Conservation (phyloP, 257 asterid species). For the Cordia subcordata region DNA sequence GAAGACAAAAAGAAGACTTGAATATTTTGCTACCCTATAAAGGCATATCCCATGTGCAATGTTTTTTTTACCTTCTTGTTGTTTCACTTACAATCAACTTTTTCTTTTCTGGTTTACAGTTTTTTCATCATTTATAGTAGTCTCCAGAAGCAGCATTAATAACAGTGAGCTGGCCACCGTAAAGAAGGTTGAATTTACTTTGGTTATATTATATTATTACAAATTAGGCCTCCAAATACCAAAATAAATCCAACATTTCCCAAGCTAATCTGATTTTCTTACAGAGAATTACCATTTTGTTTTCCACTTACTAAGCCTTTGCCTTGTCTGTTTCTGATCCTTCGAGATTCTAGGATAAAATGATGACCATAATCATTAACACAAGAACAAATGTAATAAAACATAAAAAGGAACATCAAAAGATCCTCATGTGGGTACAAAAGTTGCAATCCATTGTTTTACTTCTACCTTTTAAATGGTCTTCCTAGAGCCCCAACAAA, state of each 20-base stretch:
- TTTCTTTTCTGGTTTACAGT: slow-evolving; percentile 21
- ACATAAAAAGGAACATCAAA: slow-evolving; percentile 11
- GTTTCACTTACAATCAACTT: slow-evolving; percentile 18
- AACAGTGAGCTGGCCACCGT: too few species aligned
- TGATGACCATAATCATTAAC: slow-evolving; percentile 41
- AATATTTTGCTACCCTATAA: slow-evolving; percentile 18
- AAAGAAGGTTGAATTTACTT: too few species aligned
- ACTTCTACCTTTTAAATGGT: slow-evolving; percentile 4
- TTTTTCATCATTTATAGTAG: background rate
- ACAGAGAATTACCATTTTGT: slow-evolving; percentile 7
- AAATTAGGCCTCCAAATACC: too few species aligned
- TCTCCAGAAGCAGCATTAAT: too few species aligned
- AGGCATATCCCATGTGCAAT: slow-evolving; percentile 43
- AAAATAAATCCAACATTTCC: too few species aligned
- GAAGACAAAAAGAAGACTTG: slow-evolving; percentile 32
- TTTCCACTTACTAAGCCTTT: slow-evolving; percentile 16
- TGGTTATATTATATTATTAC: too few species aligned
- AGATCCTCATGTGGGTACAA: slow-evolving; percentile 30
- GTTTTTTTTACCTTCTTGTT: slow-evolving; percentile 25
- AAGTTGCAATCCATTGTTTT: slow-evolving; percentile 30
- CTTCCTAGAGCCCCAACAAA: slow-evolving; percentile 20
- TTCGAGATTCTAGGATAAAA: slow-evolving; percentile 33
- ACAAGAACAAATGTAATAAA: slow-evolving; percentile 16
- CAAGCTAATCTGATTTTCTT: too few species aligned
- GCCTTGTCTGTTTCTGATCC: slow-evolving; percentile 27